phyloP scores from a whole-genome alignment of 208 protist species.

The Trichomonas gallinae region DNA sequence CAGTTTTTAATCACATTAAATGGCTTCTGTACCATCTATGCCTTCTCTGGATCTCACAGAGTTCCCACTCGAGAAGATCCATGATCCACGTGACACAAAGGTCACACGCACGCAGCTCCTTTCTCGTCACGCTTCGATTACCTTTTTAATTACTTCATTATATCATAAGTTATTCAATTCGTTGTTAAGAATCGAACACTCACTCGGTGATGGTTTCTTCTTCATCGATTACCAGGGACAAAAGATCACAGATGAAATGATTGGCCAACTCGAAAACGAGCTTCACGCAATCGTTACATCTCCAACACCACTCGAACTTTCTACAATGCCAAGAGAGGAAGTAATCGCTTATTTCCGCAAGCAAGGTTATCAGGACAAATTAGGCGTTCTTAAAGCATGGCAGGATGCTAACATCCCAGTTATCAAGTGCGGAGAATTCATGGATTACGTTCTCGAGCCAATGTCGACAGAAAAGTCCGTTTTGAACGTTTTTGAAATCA shows the following conservation, averaged over 20 bases:
- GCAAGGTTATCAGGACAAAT: background rate
- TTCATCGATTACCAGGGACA: background rate
- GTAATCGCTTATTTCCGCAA: background rate
- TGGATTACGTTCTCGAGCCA: constrained; percentile 9
- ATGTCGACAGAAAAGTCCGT: background rate
- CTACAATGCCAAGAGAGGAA: background rate
- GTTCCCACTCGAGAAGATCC: background rate
- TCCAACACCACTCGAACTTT: background rate
- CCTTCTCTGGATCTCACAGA: background rate
- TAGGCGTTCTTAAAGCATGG: constrained; percentile 1
- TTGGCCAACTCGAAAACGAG: background rate
- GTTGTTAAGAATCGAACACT: background rate
- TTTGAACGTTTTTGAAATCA: background rate
- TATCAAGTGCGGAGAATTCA: background rate
- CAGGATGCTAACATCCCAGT: constrained; percentile 2
- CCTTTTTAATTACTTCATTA: background rate
- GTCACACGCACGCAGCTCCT: background rate
- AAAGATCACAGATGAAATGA: background rate
- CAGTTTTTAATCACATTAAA: background rate
- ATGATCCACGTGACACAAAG: background rate
- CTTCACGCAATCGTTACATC: background rate
- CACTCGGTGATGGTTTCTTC: constrained; percentile 1
- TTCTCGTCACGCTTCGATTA: background rate
- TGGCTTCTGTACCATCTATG: background rate
- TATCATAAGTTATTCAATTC: background rate